Percentiles rank a stretch among this genome's conserved stretches.
phyloP scores from a whole-genome alignment of 371 early-diverging fungal genomes.

The Funneliformis caledonium region DNA sequence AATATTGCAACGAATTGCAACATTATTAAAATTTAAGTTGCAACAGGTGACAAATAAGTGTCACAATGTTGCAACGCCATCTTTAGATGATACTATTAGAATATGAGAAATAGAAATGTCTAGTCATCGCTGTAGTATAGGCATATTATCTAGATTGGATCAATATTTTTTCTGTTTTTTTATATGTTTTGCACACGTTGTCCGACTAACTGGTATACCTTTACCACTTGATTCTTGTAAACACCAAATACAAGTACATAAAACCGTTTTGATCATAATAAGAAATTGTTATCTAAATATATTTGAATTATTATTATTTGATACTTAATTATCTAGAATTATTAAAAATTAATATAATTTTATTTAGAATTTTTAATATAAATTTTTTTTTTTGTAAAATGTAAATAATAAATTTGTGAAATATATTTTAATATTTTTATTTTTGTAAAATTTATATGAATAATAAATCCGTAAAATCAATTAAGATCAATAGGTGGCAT shows the following conservation, averaged over 20 bases:
- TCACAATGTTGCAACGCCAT: no score
- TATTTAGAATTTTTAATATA: no score
- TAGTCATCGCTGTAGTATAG: not conserved
- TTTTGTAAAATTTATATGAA: not conserved
- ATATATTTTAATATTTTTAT: conserved; percentile 4
- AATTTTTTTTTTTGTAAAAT: no score
- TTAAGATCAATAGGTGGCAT: not conserved
- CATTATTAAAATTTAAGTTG: no score
- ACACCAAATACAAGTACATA: conserved; percentile 6
- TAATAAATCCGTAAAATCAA: not conserved
- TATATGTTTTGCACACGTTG: not conserved
- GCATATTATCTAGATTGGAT: not conserved
- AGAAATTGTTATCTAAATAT: not conserved
- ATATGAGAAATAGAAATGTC: not conserved
- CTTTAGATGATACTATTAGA: not conserved
- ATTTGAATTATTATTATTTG: not conserved
- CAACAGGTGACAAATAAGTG: no score
- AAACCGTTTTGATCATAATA: not conserved
- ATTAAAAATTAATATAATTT: no score
- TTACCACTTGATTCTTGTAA: not conserved
- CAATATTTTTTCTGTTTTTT: not conserved
- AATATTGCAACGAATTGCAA: no score
- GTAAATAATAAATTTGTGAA: no score
- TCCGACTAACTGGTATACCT: not conserved
- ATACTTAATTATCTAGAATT: not conserved